These are phyloP conservation scores for Colletotrichum caudatum DNA, from an alignment of 2,329 filamentous ascomycete genomes.

Conservation along the genomic window DNA sequence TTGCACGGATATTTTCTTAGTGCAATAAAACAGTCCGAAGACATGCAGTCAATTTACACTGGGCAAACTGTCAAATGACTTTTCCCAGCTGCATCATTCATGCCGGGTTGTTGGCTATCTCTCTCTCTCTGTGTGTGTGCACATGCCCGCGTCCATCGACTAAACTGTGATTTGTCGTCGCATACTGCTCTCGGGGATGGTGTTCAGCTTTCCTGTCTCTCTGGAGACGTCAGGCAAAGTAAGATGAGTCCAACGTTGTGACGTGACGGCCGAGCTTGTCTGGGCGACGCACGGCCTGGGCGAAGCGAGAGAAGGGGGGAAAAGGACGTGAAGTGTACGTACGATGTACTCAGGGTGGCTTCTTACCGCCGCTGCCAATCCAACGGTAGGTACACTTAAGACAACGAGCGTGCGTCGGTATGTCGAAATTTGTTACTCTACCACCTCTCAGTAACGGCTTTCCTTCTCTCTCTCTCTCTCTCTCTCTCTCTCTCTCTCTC, in stretches of 20 bases:
- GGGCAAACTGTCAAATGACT: too few species aligned
- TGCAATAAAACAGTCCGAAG: not conserved
- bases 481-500: not conserved
- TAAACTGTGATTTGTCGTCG: not conserved
- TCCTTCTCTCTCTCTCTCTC: not conserved
- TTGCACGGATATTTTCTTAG: conserved; percentile 1
- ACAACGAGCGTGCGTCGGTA: too few species aligned
- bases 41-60: not conserved
- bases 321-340: not conserved
- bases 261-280: conserved; percentile 28
- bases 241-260: conserved; percentile 18
- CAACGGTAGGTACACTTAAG: not conserved
- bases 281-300: conserved; percentile 1
- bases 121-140: not conserved
- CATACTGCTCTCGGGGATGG: not conserved
- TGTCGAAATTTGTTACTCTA: not conserved
- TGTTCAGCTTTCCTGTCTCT: not conserved
- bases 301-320: not conserved
- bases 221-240: conserved; percentile 8
- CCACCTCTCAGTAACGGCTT: conserved; percentile 1
- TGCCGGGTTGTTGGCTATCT: not conserved
- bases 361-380: not conserved
- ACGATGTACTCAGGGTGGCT: not conserved
- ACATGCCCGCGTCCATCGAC: not conserved
- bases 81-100: not conserved